Conservation (phyloP, 2,329 filamentous ascomycete species). For the Ophiostoma ulmi region DNA sequence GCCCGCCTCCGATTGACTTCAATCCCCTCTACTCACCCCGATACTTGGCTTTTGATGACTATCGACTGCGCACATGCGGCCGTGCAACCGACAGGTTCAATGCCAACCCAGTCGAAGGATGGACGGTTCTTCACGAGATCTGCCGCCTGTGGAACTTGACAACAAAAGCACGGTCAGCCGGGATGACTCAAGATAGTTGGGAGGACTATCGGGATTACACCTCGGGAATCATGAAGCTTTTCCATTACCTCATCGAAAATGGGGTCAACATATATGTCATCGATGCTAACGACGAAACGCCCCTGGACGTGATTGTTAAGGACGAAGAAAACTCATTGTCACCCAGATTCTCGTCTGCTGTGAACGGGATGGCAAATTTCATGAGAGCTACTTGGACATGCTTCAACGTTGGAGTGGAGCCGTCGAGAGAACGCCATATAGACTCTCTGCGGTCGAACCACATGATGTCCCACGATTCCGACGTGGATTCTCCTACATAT, state of each 20-base stretch:
- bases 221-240: background rate
- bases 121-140: conserved; percentile 18
- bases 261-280: background rate
- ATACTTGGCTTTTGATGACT: background rate
- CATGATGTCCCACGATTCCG: background rate
- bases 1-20: background rate
- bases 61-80: background rate
- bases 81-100: background rate
- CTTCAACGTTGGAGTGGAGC: background rate
- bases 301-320: background rate
- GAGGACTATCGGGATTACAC: background rate
- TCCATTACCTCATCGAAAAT: background rate
- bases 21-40: background rate
- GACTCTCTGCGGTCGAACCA: background rate
- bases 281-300: background rate
- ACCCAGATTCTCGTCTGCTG: background rate
- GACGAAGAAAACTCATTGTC: background rate
- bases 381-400: background rate
- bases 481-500: background rate
- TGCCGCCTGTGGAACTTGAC: conserved; percentile 18
- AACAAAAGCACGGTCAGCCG: background rate
- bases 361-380: background rate
- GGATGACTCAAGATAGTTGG: background rate
- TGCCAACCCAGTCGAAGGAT: background rate
- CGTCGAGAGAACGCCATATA: background rate